Conservation (phyloP, 2,329 filamentous ascomycete species). For the Furcasterigmium sp. region DNA sequence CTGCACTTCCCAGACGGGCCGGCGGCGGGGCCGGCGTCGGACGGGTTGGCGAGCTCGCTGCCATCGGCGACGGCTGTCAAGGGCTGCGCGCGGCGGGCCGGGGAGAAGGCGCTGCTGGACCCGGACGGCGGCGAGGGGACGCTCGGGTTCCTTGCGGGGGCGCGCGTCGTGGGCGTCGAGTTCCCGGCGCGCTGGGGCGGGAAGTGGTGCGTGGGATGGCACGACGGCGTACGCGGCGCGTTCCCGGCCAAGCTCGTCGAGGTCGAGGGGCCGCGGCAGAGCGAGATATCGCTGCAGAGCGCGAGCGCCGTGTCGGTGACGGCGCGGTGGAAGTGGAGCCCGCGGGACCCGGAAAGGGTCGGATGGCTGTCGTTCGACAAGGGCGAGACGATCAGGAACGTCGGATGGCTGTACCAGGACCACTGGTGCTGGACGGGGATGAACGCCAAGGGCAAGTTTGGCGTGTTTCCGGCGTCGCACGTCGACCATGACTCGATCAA, state of each 20-base stretch:
- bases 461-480: constrained; percentile 32
- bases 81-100: constrained; percentile 27
- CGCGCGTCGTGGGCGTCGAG: constrained; percentile 23
- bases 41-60: constrained; percentile 14
- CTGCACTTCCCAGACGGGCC: constrained; percentile 28
- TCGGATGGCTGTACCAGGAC: constrained; percentile 21
- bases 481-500: constrained; percentile 19
- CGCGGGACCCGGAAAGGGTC: constrained; percentile 10
- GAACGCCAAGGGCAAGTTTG: constrained; percentile 30
- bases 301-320: constrained; percentile 10
- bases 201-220: constrained; percentile 28
- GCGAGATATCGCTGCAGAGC: constrained; percentile 7
- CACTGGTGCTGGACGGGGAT: constrained; percentile 37
- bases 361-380: constrained; percentile 29
- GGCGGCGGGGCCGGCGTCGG: constrained; percentile 12
- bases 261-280: constrained; percentile 18
- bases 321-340: constrained; percentile 25
- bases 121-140: constrained; percentile 27
- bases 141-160: constrained; percentile 30
- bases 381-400: constrained; percentile 47
- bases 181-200: constrained; percentile 28
- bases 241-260: constrained; percentile 21
- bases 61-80: constrained; percentile 27
- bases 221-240: constrained; percentile 20
- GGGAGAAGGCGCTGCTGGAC: constrained; percentile 23